phyloP scores from a whole-genome alignment of 805 yeast genomes.

The Candida nemodendra region DNA sequence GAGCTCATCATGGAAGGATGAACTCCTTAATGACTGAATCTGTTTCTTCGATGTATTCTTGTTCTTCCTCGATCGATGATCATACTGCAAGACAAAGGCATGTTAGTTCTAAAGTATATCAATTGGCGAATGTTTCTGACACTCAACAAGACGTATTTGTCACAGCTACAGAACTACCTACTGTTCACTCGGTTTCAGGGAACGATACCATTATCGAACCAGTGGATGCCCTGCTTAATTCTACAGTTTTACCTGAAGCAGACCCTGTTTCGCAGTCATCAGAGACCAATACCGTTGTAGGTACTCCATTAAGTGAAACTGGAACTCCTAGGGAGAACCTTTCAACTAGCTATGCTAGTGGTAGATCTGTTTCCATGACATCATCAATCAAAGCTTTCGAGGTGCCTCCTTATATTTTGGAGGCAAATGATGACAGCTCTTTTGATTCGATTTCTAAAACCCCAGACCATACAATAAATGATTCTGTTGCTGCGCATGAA shows the following conservation, averaged over 20 bases:
- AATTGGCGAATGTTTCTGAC: conserved; percentile 26
- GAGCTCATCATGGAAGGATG: conserved; percentile 6
- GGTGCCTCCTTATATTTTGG: conserved; percentile 7
- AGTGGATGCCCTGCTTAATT: not conserved
- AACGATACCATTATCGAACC: not conserved
- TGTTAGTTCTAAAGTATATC: conserved; percentile 19
- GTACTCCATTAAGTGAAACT: not conserved
- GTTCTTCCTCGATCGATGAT: conserved; percentile 15
- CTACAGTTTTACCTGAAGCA: not conserved
- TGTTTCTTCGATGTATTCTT: conserved; percentile 16
- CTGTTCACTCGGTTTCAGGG: not conserved
- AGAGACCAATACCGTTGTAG: conserved; percentile 1
- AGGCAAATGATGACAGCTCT: conserved; percentile 11
- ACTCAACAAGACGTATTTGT: conserved; percentile 35
- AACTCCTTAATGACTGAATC: conserved; percentile 12
- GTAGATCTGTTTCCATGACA: not conserved
- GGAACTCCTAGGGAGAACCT: not conserved
- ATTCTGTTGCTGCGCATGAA: not conserved
- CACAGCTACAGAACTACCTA: conserved; percentile 38
- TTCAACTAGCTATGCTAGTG: not conserved
- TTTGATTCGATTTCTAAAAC: conserved; percentile 21
- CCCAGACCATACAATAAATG: conserved; percentile 15
- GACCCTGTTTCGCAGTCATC: not conserved
- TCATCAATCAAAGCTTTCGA: conserved; percentile 4
- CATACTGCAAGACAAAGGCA: conserved; percentile 3